Percentiles rank a stretch among this genome's conserved stretches.
Conservation (phyloP, 805 yeast genomes). For the Blastobotrys muscicola region DNA sequence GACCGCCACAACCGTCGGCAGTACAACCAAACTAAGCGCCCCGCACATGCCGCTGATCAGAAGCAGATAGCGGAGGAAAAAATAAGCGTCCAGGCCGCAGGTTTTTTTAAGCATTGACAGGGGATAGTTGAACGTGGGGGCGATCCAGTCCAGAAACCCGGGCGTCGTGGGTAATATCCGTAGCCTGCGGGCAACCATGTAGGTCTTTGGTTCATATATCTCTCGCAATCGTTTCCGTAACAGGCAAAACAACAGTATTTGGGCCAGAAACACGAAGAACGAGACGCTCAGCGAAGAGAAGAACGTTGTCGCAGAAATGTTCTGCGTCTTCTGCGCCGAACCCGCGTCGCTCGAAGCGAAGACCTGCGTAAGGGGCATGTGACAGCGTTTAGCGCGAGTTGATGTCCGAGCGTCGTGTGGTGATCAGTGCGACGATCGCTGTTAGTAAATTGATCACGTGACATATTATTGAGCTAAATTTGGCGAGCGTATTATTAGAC, state of each 20-base stretch:
- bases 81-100: conserved; percentile 67
- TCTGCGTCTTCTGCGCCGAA: conserved; percentile 7
- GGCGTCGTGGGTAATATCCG: conserved; percentile 24
- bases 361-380: neutral
- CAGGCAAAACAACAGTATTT: conserved; percentile 32
- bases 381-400: no score
- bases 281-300: conserved; percentile 49
- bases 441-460: no score
- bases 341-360: conserved; percentile 6
- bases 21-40: conserved; percentile 42
- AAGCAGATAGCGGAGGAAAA: conserved; percentile 53
- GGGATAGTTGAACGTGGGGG: conserved; percentile 33
- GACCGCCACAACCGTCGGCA: conserved; percentile 56
- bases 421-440: no score
- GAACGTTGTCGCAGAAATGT: conserved; percentile 41
- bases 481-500: no score
- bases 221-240: conserved; percentile 28
- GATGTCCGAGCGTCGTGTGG: no score
- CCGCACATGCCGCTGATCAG: conserved; percentile 43
- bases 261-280: conserved; percentile 42
- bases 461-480: no score
- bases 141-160: conserved; percentile 50
- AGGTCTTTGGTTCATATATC: conserved; percentile 49
- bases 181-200: conserved; percentile 34
- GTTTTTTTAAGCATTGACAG: conserved; percentile 35